Base-by-base conservation (phyloP, 2,329 filamentous ascomycete species). In the Kalmusia sp. region DNA sequence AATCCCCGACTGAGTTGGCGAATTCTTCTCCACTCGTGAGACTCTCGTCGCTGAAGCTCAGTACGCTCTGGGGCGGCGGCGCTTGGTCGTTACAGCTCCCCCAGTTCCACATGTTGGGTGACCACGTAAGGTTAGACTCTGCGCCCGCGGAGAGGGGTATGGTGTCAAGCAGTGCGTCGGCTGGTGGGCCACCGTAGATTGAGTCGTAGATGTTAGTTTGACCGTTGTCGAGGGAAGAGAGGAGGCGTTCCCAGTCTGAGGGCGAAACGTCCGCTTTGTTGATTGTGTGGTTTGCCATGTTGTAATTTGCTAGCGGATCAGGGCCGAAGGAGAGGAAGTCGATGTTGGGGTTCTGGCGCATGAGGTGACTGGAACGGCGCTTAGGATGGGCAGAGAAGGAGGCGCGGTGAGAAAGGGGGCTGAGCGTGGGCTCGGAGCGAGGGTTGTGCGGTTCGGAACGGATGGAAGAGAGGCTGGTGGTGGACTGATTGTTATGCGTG, bases 151-250 rank as follows among this genome's bases (percentile, higher is more conserved):
- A 65, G 3, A 69, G 52, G 1, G 68, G 68, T 6, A 66, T 54
- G 22, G 67, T 65, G 37, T 74, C 72, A 27, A 73, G 55, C 9
- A 75, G 69, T 4, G 71, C 71, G 34, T 75, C 73, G 0, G 71
- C 73, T 6, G 79, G 80, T 8, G 83, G 81, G 0, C 89, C 89
- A 31, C 89, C 90, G 62, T 92, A 92, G 50, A 92, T 91, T 34
- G 87, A 88, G 67, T 92, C 88, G 72, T 91, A 95, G n/a, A 96
- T 88, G 67, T 93, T 96, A 49, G 87, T 85, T 59, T 88, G 84
- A 0, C 91, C 91, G 30, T 87, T 87, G 63, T 96, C 92, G 71
- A 96, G 86, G 19, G 88, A 88, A 3, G 89, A 87, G 2, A 96
- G 81, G 0, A 96, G 81, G 1, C 88, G 86, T 71, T 96, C 92